Evolutionary conservation across 345 rosid species (phyloP), one percentile per base, ranked within the genome.

Genomic region (Clarkia xantiana): DNA sequence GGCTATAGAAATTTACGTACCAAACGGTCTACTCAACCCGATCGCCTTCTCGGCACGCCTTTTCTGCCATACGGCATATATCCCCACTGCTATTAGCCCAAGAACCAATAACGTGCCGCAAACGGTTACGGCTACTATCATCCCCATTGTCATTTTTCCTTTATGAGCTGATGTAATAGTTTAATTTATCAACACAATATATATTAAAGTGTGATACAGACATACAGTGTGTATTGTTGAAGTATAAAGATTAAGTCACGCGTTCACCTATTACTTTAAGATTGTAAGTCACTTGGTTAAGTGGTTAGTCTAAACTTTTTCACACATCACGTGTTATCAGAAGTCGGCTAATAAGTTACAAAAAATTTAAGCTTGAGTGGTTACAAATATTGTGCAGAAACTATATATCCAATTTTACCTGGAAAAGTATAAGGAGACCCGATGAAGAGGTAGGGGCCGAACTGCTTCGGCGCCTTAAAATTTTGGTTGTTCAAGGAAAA

Each of bases 41-140:
- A 86, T 82, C n/a, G 94, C 96, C 60, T 68, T 81, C 73, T 91
- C 94, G 47, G 96, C 98, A 1, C 96, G 93, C 63, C 79, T 81
- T 81, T 84, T 91, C 57, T 91, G 96, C 68, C 78, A 60, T 55
- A 81, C n/a, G 11, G 98, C 98, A 50, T 86, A 91, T 42, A 75
- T 45, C 13, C 66, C 96, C 40, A 86, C 50, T 22, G 71, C 94
- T 10, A 84, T 40, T 16, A 91, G 84, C 73, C 86, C 67, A 50
- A 84, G 34, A 47, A 84, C 67, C 55, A 91, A 64, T 17, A 75
- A 11, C 9, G 59, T 65, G 46, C 87, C 71, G 9, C 82, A 75
- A 63, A 62, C 61, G 42, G 72, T 71, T 50, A 91, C 42, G 43
- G 76, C 82, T 43, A 62, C 63, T 45, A 76, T 45, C 39, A 68